Base-by-base conservation (phyloP, 192 early-diverging fungal genomes). In the Kickxella alabastrina region DNA sequence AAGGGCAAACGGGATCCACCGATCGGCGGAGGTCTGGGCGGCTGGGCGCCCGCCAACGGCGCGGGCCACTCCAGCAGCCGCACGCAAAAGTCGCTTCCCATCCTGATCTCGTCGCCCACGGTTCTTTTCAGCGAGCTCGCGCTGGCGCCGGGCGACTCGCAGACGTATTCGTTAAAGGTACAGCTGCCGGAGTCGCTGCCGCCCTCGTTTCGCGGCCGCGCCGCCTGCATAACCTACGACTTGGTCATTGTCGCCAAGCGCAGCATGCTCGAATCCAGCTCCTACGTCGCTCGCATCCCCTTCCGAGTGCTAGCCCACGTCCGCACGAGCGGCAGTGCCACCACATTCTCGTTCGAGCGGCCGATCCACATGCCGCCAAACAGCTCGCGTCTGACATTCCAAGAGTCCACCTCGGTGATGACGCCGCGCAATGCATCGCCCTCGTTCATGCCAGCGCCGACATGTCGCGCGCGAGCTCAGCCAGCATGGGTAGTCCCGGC, bases 91-190 rank as follows among this genome's bases (percentile, higher is more conserved):
- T 35, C 59, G 14, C 24, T 74, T 3, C 71, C 71, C 1, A 36
- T 74, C 26, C 22, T 74, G 53, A 48, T 59, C 6, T 58, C 63
- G 5, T 54, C 64, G 39, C 65, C 73, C 8, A 55, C 60, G 0
- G 62, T 75, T 10, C 54, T 75, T 15, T 75, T 68, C 43, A 75
- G 73, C 57, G 73, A 75, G 53, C 66, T 75, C 12, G 53, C 14
- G 15, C 61, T 75, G 39, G 53, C 43, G 8, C 65, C 73, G 6
- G 73, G 73, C 29, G 66, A 75, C 46, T 65, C 73, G 10, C 65
- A 75, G 62, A 68, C 66, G 18, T 75, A 63, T 25, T 65, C 65
- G n/a, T 46, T 75, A 13, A 43, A 37, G 8, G 52, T 75, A 12
- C 61, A 61, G 26, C 47, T 75, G 43, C 73, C 73, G 0, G 37